Base-by-base conservation (phyloP, 148 eudicot genomes). In the Silene latifolia region DNA sequence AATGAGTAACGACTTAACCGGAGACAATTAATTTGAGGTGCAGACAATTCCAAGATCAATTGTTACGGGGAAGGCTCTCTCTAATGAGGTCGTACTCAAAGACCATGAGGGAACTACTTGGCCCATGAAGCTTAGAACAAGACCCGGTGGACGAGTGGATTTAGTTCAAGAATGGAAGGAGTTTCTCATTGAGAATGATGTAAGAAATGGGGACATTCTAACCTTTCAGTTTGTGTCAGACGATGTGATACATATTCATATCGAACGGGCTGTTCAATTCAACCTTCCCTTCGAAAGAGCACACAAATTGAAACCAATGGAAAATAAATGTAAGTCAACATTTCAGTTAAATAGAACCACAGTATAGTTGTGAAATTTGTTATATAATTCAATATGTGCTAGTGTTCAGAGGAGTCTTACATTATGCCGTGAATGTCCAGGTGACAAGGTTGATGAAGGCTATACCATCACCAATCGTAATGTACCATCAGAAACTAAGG, bases 11-110 rank as follows among this genome's bases (percentile, higher is more conserved):
- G 44, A 39, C 44, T 39, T 39, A 39, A 39, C 44, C 44, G 9
- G 44, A 39, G 44, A 39, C 44, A 7, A 7, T 63, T 69, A 7
- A 7, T 63, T 69, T 69, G 65, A 67, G 6, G 44, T 74, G 78
- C 74, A 79, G 81, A 74, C 77, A 20, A 21, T 79, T 60, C 78
- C 81, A 48, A 60, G 20, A 59, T 25, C 56, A 32, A 46, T 74
- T 23, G 14, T 61, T 27, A 3, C 1, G 13, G 42, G 29, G 23
- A 75, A 39, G 56, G 54, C 2, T 0, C 8, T 66, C 35, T 67
- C 54, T 4, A 56, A 24, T 51, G 39, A 75, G 14, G 64, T 75
- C 21, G 11, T 75, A 39, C 78, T 75, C 18, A 67, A 54, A 29
- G 54, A 66, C 70, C 64, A 67, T 19, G 39, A 75, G 18, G 78